Evolutionary conservation across 129 eudicot genomes (phyloP).

Genomic region (Gnaphalium uliginosum): DNA sequence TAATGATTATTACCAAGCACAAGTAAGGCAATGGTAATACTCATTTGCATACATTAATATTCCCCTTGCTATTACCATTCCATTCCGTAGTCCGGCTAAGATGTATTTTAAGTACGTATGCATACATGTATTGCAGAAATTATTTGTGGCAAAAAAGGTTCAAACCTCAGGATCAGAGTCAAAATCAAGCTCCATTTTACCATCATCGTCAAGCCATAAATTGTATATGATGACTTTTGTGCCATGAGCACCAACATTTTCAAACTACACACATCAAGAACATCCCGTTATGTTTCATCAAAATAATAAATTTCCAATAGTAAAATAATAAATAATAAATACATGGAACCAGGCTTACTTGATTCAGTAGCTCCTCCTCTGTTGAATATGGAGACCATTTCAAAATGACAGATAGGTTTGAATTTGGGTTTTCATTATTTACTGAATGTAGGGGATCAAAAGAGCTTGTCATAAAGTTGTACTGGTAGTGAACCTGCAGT

Average conservation of each 20-base stretch:
- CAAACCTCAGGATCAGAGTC: conserved; percentile 53
- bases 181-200: conserved; percentile 55
- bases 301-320: not conserved
- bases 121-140: not conserved
- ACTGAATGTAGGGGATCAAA: conserved; percentile 38
- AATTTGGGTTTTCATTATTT: conserved; percentile 35
- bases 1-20: no score
- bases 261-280: conserved; percentile 47
- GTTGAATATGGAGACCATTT: conserved; percentile 70
- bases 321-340: conserved; percentile 3
- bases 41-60: not conserved
- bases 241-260: conserved; percentile 78
- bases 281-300: conserved; percentile 9
- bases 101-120: not conserved
- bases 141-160: not conserved
- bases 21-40: not conserved
- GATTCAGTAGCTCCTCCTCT: conserved; percentile 51
- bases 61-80: no score
- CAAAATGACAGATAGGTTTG: conserved; percentile 48
- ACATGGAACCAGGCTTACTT: conserved; percentile 32
- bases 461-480: conserved; percentile 32
- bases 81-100: no score
- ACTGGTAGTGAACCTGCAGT: conserved; percentile 59
- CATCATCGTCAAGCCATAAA: conserved; percentile 75
- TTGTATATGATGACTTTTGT: conserved; percentile 75